These are phyloP conservation scores for Trichosporon sp. DNA, from an alignment of 1,284 basidiomycete species.

Conservation along the genomic window DNA sequence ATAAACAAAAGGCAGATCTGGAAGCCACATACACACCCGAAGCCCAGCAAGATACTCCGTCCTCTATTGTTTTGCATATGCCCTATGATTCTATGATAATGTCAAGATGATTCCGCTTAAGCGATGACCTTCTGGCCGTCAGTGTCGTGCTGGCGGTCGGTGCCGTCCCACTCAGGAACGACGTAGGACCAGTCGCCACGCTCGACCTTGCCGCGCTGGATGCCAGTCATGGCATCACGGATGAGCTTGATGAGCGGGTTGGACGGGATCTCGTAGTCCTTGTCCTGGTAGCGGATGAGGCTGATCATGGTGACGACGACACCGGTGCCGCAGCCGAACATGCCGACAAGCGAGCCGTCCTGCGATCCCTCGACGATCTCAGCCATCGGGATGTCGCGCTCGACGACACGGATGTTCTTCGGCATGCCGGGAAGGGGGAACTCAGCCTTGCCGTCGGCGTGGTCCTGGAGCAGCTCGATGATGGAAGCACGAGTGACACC, in stretches of 20 bases:
- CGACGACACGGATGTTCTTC: slow-evolving; percentile 40
- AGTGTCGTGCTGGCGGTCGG: slow-evolving; percentile 14
- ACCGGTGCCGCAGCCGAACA: slow-evolving; percentile 42
- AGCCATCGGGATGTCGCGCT: slow-evolving; percentile 43
- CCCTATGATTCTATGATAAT: neutral
- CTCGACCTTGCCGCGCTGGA: slow-evolving; percentile 39
- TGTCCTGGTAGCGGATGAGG: slow-evolving; percentile 31
- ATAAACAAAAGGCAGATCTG: neutral
- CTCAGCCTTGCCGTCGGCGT: slow-evolving; percentile 30
- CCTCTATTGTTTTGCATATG: slow-evolving; percentile 5
- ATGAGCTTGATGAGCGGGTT: slow-evolving; percentile 37
- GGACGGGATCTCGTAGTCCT: slow-evolving; percentile 31
- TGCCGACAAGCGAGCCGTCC: slow-evolving; percentile 40
- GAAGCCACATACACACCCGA: neutral
- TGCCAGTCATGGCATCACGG: slow-evolving; percentile 38
- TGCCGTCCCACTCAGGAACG: slow-evolving; percentile 34
- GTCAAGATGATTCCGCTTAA: neutral
- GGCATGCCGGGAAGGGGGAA: slow-evolving; percentile 38
- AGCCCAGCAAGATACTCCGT: too few relatives aligned
- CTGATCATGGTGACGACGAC: slow-evolving; percentile 39
- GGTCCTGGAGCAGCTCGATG: slow-evolving; percentile 36
- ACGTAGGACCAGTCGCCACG: slow-evolving; percentile 35
- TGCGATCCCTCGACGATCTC: slow-evolving; percentile 34
- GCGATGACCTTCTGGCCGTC: slow-evolving; percentile 17
- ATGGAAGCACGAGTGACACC: slow-evolving; percentile 43